A percentile compares a stretch with the other conserved stretches of the same genome.
Evolutionary conservation across 2,329 filamentous ascomycete genomes (phyloP).

Genomic region (Arthrobotrys musiformis): DNA sequence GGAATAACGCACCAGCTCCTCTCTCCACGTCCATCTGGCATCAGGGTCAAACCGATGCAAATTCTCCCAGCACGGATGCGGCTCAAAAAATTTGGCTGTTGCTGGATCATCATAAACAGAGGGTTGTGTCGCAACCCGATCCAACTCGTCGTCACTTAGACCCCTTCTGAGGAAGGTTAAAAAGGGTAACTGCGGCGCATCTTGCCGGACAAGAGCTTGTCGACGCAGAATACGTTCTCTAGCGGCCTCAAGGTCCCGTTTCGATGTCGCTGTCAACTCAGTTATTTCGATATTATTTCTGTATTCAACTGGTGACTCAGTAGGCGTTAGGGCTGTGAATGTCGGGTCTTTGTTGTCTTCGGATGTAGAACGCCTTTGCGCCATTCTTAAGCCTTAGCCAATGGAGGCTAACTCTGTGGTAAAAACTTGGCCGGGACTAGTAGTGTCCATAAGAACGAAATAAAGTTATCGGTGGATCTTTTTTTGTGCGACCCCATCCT

Average conservation of each 20-base stretch:
- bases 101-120: constrained; percentile 57
- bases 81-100: constrained; percentile 64
- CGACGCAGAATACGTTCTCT: constrained; percentile 37
- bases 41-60: constrained; percentile 70
- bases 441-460: constrained; percentile 1
- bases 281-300: constrained; percentile 21
- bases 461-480: constrained; percentile 21
- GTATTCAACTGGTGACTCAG: constrained; percentile 2
- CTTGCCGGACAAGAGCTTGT: constrained; percentile 38
- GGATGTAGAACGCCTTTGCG: constrained; percentile 14
- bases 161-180: constrained; percentile 26
- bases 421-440: background rate
- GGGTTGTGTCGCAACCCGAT: constrained; percentile 44
- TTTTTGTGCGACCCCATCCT: constrained; percentile 11
- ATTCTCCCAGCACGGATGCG: constrained; percentile 70
- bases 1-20: constrained; percentile 63
- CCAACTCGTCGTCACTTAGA: constrained; percentile 17
- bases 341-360: constrained; percentile 36
- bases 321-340: constrained; percentile 14
- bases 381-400: constrained; percentile 18
- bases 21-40: constrained; percentile 69
- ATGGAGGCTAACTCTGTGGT: background rate
- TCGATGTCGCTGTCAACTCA: constrained; percentile 13
- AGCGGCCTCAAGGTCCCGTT: constrained; percentile 24
- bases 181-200: constrained; percentile 41